Base-by-base conservation (phyloP, 2,329 filamentous ascomycete genomes). In the Eutypella sp. region DNA sequence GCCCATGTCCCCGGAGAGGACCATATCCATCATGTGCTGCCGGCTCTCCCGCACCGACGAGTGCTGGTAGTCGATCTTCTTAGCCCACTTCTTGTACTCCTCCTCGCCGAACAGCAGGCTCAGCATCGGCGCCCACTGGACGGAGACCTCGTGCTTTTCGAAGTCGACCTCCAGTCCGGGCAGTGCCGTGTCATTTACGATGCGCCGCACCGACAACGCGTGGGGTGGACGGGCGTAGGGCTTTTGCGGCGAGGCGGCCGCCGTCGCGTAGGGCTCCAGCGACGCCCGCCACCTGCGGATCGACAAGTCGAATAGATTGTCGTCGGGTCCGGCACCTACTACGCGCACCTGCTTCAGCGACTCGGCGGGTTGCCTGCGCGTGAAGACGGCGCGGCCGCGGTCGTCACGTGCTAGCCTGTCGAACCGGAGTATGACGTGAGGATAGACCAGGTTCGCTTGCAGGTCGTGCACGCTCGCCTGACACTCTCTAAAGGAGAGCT, bases 131-230 rank as follows among this genome's bases (percentile, higher is more conserved):
- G 39, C 36, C 50, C 50, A 53, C 24, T 45, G 33, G 22, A 53
- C 46, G 4, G 48, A 47, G 11, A 46, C 38, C 29, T 45, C 38
- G n/a, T 46, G 39, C 13, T 20, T 22, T 23, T 38, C 46, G 23
- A 37, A 46, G 37, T 51, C 44, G 19, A 51, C 27, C 23, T 44
- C 13, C 2, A 40, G 37, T n/a, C 42, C 42, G 8, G 50, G 48
- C 19, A 53, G 48, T 20, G 46, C 46, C 23, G 50, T 51, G 40
- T 53, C 50, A 31, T 53, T 51, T 22, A 40, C 48, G 18, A 47
- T 46, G 19, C 44, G 46, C 31, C 48, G 44, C 29, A 51, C 13
- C 10, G 41, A 39, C 4, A 53, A 31, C 13, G 47, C 43, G 33
- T 53, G 47, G 2, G 44, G 44, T 10, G 45, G 47, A 9, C 36